Percentiles rank a stretch among this genome's conserved stretches.
phyloP scores from a whole-genome alignment of 768 basidiomycete genomes.

The Suillus paluster region DNA sequence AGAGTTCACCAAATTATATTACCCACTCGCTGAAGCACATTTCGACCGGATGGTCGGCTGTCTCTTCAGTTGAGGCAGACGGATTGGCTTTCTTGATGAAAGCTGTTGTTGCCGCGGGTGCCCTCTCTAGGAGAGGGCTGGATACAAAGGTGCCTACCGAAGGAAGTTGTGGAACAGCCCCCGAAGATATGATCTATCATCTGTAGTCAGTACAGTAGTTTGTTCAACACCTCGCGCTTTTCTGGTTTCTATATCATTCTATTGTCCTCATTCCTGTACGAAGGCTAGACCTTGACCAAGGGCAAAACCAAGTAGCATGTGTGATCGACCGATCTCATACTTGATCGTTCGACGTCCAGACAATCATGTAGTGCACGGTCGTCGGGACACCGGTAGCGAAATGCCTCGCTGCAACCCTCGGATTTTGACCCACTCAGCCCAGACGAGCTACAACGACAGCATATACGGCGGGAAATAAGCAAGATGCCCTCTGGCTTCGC shows the following conservation, averaged over 20 bases:
- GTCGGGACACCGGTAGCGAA: slow-evolving; percentile 7
- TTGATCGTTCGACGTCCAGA: slow-evolving; percentile 2
- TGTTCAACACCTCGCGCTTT: slow-evolving; percentile 19
- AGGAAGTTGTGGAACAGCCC: slow-evolving; percentile 28
- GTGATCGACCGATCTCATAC: neutral
- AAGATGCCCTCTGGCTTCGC: slow-evolving; percentile 1
- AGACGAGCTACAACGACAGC: neutral
- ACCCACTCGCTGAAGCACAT: slow-evolving; percentile 20
- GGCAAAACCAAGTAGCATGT: neutral
- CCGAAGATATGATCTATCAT: slow-evolving; percentile 33
- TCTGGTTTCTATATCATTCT: slow-evolving; percentile 31
- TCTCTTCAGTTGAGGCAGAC: slow-evolving; percentile 17
- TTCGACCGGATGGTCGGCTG: slow-evolving; percentile 15
- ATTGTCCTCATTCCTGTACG: slow-evolving; percentile 16
- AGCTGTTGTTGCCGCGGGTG: slow-evolving; percentile 29
- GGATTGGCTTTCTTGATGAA: slow-evolving; percentile 26
- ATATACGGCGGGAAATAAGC: neutral
- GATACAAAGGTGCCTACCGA: slow-evolving; percentile 30
- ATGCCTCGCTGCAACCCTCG: neutral
- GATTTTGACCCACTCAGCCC: neutral
- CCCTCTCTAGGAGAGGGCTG: slow-evolving; percentile 37
- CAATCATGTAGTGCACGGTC: neutral
- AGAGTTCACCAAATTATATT: slow-evolving; percentile 22
- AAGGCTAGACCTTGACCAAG: slow-evolving; percentile 6
- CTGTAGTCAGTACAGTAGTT: slow-evolving; percentile 23